Conservation (phyloP, 106 monocot species). For the Hemerocallis citrina region DNA sequence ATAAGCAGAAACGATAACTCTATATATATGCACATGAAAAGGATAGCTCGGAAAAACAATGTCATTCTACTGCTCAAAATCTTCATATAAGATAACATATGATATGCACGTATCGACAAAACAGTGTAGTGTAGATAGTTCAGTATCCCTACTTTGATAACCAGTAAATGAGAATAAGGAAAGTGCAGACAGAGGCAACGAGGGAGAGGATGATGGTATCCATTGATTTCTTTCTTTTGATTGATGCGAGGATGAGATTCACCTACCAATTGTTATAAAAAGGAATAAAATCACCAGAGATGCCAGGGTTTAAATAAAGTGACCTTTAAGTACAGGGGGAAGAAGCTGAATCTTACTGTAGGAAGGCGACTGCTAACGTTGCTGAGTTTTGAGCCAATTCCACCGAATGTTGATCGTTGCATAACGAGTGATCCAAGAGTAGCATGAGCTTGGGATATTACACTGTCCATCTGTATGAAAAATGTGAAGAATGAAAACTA, state of each 20-base stretch:
- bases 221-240: slow-evolving; percentile 89
- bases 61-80: too few species aligned
- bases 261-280: slow-evolving; percentile 32
- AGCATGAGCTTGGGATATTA: slow-evolving; percentile 93
- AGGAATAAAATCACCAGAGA: background rate
- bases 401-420: slow-evolving; percentile 82
- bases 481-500: background rate
- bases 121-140: background rate
- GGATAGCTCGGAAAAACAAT: too few species aligned
- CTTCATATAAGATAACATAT: too few species aligned
- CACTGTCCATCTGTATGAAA: slow-evolving; percentile 55
- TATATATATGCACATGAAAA: too few species aligned
- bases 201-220: slow-evolving; percentile 90
- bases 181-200: slow-evolving; percentile 83
- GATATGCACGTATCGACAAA: too few species aligned
- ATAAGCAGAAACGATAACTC: too few species aligned
- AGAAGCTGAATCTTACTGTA: slow-evolving; percentile 23
- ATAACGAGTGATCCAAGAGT: slow-evolving; percentile 68
- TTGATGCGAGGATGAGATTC: slow-evolving; percentile 69
- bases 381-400: slow-evolving; percentile 63
- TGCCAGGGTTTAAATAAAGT: background rate
- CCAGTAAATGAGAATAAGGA: slow-evolving; percentile 92
- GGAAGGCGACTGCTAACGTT: slow-evolving; percentile 91
- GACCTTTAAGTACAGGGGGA: background rate
- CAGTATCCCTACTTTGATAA: slow-evolving; percentile 47